phyloP scores from a whole-genome alignment of 2,329 filamentous ascomycete genomes.

The Arachnomyces sp. region DNA sequence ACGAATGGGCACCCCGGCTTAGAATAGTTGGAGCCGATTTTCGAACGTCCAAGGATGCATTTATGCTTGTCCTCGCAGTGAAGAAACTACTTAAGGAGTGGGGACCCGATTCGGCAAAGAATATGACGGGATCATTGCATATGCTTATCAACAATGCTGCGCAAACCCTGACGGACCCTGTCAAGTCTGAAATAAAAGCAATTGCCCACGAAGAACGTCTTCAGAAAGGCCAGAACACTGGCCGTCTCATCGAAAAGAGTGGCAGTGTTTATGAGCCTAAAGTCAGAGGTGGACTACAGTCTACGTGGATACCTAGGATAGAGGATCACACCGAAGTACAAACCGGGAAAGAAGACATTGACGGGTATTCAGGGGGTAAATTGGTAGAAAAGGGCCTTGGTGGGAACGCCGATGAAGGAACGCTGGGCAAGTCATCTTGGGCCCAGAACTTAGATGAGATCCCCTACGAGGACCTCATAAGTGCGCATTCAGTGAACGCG shows the following conservation, averaged over 20 bases:
- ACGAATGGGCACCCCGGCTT: conserved; percentile 15
- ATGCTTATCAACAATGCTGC: conserved; percentile 35
- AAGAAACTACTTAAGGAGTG: conserved; percentile 16
- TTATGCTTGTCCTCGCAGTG: conserved; percentile 19
- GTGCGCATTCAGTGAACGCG: conserved; percentile 30
- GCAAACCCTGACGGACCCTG: conserved; percentile 30
- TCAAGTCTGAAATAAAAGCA: conserved; percentile 22
- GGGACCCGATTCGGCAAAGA: conserved; percentile 6
- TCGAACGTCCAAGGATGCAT: conserved; percentile 24
- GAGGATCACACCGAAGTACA: conserved; percentile 4
- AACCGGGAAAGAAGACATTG: neutral
- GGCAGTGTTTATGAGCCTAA: conserved; percentile 10
- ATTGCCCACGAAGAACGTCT: conserved; percentile 19
- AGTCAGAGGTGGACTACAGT: conserved; percentile 11
- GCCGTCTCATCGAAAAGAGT: conserved; percentile 1
- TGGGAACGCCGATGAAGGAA: conserved; percentile 1
- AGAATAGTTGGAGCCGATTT: conserved; percentile 30
- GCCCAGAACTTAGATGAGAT: conserved; percentile 29
- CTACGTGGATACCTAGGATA: conserved; percentile 14
- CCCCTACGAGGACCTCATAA: conserved; percentile 34
- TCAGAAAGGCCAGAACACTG: conserved; percentile 3
- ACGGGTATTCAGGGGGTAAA: neutral
- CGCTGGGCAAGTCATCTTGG: conserved; percentile 25
- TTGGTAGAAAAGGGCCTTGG: conserved; percentile 11
- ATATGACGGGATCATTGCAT: conserved; percentile 17